Base-by-base conservation (phyloP, 2,329 filamentous ascomycete genomes). In the Calonectria fujianensis region DNA sequence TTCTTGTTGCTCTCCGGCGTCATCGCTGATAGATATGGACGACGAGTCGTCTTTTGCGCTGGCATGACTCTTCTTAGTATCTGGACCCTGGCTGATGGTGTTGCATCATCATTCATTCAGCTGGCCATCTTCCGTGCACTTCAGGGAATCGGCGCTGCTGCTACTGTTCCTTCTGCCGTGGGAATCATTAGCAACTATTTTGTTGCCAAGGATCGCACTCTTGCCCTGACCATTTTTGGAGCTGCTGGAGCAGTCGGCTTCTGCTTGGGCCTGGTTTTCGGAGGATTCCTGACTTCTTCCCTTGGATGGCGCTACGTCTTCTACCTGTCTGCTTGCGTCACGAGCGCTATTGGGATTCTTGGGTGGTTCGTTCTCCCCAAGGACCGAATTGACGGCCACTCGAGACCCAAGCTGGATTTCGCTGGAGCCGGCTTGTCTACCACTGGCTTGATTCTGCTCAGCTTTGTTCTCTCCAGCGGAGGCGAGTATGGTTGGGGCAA, bases 401-500 rank as follows among this genome's bases (percentile, higher is more conserved):
- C 80, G 0, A 81, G 83, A 29, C 84, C 84, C 0, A 83, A 82
- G 63, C 83, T 88, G 77, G 86, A 88, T 68, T 85, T 86, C 51
- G 74, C 84, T 1, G 86, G 86, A 0, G 85, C 86, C 1, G 80
- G 83, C 1, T 77, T 87, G 14, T 87, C 86, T 0, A 88, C 86
- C 0, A 82, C 81, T 1, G 86, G 86, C 0, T 77, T 88, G 3
- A 86, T 88, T 24, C 72, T 88, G 10, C 83, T 88, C 16, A 85
- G 85, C 29, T 88, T 88, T 39, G 86, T 88, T 3, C 82, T 88
- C 0, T 87, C 86, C 0, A 85, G 86, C 72, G 86, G 86, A 3
- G 86, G 86, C 24, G 82, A 84, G n/a, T 88, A 88, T 73, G 86
- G 86, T 20, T 88, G 86, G 86, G 83, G 82, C 61, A 84, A 84